phyloP scores from a whole-genome alignment of 768 basidiomycete genomes.

The Termitomyces sp. region DNA sequence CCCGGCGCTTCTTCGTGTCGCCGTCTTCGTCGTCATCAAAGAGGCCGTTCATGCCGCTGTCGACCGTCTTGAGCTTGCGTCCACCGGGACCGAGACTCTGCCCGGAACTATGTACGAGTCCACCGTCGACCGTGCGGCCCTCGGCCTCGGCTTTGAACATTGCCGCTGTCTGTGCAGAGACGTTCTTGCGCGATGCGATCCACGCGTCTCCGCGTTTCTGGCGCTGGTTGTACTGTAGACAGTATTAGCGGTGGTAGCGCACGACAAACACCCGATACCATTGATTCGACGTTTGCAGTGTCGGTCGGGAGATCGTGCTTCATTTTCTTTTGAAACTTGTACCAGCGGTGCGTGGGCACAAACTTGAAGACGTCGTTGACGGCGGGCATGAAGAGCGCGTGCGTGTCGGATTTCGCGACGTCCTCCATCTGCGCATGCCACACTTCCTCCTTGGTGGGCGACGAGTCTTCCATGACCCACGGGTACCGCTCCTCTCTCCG shows the following conservation, averaged over 20 bases:
- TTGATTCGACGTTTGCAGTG: slow-evolving; percentile 63
- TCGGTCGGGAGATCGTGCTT: slow-evolving; percentile 65
- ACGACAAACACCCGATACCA: slow-evolving; percentile 33
- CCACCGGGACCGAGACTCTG: slow-evolving; percentile 70
- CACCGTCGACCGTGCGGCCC: slow-evolving; percentile 34
- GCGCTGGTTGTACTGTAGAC: slow-evolving; percentile 42
- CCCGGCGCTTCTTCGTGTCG: slow-evolving; percentile 37
- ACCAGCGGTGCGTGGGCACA: slow-evolving; percentile 85
- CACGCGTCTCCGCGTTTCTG: slow-evolving; percentile 78
- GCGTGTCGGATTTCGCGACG: slow-evolving; percentile 59
- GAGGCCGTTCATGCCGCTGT: slow-evolving; percentile 55
- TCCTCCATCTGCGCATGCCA: slow-evolving; percentile 87
- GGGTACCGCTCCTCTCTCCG: slow-evolving; percentile 85
- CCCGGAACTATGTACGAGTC: slow-evolving; percentile 41
- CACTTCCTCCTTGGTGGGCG: slow-evolving; percentile 51
- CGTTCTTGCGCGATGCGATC: slow-evolving; percentile 55
- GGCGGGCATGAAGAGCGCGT: slow-evolving; percentile 82
- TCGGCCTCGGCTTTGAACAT: slow-evolving; percentile 67
- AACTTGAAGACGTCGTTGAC: slow-evolving; percentile 82
- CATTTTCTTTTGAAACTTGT: slow-evolving; percentile 86
- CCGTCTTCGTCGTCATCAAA: slow-evolving; percentile 69
- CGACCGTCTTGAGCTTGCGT: slow-evolving; percentile 59
- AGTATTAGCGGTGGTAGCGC: slow-evolving; percentile 17
- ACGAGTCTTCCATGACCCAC: slow-evolving; percentile 86
- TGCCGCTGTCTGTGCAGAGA: slow-evolving; percentile 59